Conservation (phyloP, 805 yeast genomes). For the Barnettozyma vustinii region DNA sequence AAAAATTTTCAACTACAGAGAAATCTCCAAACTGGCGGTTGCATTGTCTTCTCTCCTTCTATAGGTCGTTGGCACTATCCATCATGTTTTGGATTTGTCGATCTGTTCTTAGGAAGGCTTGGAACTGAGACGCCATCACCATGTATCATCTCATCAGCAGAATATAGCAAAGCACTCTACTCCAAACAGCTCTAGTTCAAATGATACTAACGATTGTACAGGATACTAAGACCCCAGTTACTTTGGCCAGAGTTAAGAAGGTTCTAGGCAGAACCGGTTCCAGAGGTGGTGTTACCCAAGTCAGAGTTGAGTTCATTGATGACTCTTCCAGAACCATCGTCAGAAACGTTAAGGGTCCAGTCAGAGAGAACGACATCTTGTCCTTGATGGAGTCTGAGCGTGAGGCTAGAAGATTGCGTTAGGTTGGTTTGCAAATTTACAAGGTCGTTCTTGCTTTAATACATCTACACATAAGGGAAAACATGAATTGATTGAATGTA, state of each 20-base stretch:
- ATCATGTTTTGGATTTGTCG: no score
- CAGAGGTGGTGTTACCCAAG: slow-evolving; percentile 99
- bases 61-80: neutral
- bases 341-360: slow-evolving; percentile 97
- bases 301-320: slow-evolving; percentile 94
- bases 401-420: slow-evolving; percentile 96
- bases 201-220: slow-evolving; percentile 8
- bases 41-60: no score
- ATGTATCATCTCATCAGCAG: neutral
- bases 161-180: neutral
- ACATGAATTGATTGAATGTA: slow-evolving; percentile 25
- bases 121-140: no score
- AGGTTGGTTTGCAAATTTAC: slow-evolving; percentile 29
- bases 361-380: slow-evolving; percentile 96
- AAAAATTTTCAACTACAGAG: neutral
- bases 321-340: slow-evolving; percentile 93
- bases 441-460: slow-evolving; percentile 16
- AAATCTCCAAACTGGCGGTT: neutral
- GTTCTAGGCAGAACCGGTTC: slow-evolving; percentile 99
- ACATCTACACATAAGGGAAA: slow-evolving; percentile 11
- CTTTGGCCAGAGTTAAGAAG: slow-evolving; percentile 99
- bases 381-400: slow-evolving; percentile 99
- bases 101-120: no score
- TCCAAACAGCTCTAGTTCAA: neutral
- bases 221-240: slow-evolving; percentile 55